Evolutionary conservation across 768 basidiomycete species (phyloP).

Genomic region (Pleurotus eryngii): DNA sequence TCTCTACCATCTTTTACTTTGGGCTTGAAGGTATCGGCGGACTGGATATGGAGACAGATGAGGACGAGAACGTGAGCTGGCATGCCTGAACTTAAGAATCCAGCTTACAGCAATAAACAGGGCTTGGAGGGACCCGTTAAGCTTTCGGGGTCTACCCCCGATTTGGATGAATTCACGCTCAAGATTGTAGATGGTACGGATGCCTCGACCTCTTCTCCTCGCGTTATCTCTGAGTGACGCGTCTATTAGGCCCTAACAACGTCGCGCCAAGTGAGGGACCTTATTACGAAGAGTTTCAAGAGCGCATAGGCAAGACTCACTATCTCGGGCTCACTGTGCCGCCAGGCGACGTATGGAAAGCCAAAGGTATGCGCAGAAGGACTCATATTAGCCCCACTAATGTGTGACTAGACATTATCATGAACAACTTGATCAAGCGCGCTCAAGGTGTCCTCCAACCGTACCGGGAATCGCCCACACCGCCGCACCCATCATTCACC

Average conservation of each 20-base stretch:
- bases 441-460: constrained; percentile 52
- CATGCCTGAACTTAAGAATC: not conserved
- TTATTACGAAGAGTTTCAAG: constrained; percentile 53
- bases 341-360: constrained; percentile 75
- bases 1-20: constrained; percentile 82
- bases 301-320: constrained; percentile 68
- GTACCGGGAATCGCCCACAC: constrained; percentile 47
- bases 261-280: constrained; percentile 49
- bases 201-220: too few relatives aligned
- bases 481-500: constrained; percentile 79
- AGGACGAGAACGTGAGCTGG: constrained; percentile 63
- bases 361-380: constrained; percentile 53
- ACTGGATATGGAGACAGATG: constrained; percentile 74
- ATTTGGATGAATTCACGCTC: constrained; percentile 80
- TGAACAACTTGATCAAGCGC: constrained; percentile 54
- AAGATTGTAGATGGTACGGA: constrained; percentile 70
- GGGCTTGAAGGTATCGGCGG: constrained; percentile 87
- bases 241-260: constrained; percentile 53
- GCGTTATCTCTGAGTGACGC: not conserved
- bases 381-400: not conserved
- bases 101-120: constrained; percentile 32
- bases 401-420: constrained; percentile 49
- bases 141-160: constrained; percentile 70
- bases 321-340: constrained; percentile 61
- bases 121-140: constrained; percentile 70